Percentiles rank a stretch among this genome's conserved stretches.
These are phyloP conservation scores for Peronospora farinosa DNA, from an alignment of 352 stramenopile species.

Conservation along the genomic window DNA sequence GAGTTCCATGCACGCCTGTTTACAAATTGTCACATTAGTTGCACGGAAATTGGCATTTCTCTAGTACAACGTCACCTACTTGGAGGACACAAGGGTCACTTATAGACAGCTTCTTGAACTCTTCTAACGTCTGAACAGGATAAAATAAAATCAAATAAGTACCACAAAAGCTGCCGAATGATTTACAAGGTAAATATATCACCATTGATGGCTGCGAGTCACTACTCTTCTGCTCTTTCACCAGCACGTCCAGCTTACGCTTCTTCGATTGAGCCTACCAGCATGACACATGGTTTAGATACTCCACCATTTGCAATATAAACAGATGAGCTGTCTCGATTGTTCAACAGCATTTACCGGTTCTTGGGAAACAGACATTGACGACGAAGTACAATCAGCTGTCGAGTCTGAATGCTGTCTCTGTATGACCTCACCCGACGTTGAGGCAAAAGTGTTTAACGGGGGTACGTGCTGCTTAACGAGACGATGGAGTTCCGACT, in stretches of 20 bases:
- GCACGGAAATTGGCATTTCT: neutral
- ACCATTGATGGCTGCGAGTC: conserved; percentile 37
- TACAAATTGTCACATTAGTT: neutral
- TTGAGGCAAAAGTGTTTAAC: conserved; percentile 48
- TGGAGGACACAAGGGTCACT: conserved; percentile 57
- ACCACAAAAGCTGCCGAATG: neutral
- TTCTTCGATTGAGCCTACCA: conserved; percentile 33
- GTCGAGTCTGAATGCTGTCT: conserved; percentile 1
- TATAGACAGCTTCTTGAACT: conserved; percentile 66
- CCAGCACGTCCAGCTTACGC: conserved; percentile 32
- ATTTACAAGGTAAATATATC: neutral
- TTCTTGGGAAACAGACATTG: conserved; percentile 15
- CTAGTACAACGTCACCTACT: conserved; percentile 16
- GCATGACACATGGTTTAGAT: neutral
- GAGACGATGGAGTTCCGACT: conserved; percentile 37
- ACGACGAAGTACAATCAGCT: neutral
- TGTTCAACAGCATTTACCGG: conserved; percentile 27
- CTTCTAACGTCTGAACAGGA: conserved; percentile 37
- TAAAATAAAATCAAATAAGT: neutral
- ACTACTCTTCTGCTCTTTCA: conserved; percentile 14
- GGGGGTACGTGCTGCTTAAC: conserved; percentile 59
- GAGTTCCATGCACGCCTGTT: conserved; percentile 66
- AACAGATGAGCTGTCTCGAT: conserved; percentile 25
- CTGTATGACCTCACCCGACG: conserved; percentile 12
- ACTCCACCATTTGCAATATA: neutral